Evolutionary conservation across 176 grass and related monocot species (phyloP).

Genomic region (Juncus effusus): DNA sequence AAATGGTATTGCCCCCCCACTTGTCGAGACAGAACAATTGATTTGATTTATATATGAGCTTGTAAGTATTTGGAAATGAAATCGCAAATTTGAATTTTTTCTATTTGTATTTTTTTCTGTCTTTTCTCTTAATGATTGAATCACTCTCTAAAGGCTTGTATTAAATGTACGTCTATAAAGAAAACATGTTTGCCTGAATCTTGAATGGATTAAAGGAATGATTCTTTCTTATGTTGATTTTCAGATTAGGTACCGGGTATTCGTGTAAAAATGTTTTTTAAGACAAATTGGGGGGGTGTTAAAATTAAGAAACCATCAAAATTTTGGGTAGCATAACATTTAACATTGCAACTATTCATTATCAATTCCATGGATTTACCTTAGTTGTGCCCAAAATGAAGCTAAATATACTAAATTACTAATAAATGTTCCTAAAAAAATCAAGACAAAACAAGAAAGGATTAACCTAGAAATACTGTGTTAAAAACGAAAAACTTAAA

Average conservation of each 20-base stretch:
- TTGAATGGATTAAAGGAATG: not conserved
- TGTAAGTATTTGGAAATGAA: not conserved
- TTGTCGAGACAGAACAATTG: slow-evolving; percentile 43
- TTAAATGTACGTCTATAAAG: not conserved
- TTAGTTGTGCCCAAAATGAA: no score
- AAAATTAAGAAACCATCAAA: no score
- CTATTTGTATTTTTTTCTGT: not conserved
- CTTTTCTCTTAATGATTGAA: not conserved
- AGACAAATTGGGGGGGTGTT: no score
- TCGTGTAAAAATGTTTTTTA: no score
- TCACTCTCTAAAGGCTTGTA: not conserved
- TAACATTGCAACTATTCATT: no score
- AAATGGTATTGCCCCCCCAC: slow-evolving; percentile 99
- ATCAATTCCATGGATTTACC: no score
- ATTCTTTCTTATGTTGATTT: not conserved
- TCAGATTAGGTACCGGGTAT: not conserved
- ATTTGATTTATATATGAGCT: not conserved
- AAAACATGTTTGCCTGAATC: not conserved
- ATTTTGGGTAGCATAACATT: no score
- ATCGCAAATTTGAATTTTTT: not conserved
- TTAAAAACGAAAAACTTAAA: no score
- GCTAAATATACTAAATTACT: no score
- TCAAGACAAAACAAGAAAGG: no score
- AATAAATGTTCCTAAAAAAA: no score
- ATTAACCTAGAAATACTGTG: no score